Evolutionary conservation across 345 rosid genomes (phyloP).

Genomic region (Clausena lansium): DNA sequence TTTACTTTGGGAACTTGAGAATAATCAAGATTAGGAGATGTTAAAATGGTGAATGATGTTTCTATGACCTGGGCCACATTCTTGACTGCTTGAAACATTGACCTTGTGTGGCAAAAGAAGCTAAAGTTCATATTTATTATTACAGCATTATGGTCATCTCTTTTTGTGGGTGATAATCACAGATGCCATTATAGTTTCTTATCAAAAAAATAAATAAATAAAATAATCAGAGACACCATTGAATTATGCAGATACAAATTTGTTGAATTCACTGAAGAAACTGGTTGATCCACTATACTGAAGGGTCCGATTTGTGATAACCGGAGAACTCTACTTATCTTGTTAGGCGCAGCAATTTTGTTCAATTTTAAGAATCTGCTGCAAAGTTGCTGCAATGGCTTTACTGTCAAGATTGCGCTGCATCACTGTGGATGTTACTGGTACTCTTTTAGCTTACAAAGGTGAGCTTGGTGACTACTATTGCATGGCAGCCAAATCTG

Average conservation of each 20-base stretch:
- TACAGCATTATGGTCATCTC: background rate
- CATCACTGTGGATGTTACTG: constrained; percentile 94
- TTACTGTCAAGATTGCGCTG: constrained; percentile 68
- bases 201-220: too few species aligned
- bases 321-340: background rate
- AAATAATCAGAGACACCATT: constrained; percentile 6
- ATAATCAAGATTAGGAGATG: background rate
- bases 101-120: background rate
- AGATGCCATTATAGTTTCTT: too few species aligned
- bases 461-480: constrained; percentile 99
- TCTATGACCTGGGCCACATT: background rate
- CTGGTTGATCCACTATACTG: background rate
- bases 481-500: constrained; percentile 98
- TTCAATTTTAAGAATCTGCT: constrained; percentile 9
- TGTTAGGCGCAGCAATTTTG: background rate
- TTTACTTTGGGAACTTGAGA: too few species aligned
- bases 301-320: background rate
- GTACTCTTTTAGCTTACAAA: constrained; percentile 93
- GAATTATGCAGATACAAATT: constrained; percentile 1
- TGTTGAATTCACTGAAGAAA: constrained; percentile 2
- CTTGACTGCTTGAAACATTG: background rate
- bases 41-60: constrained; percentile 2
- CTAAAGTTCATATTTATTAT: background rate
- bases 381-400: constrained; percentile 42
- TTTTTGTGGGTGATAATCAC: background rate